Evolutionary conservation across 2,329 filamentous ascomycete genomes (phyloP), one percentile per base, ranked within the genome.

Genomic region (Curvularia sp.): DNA sequence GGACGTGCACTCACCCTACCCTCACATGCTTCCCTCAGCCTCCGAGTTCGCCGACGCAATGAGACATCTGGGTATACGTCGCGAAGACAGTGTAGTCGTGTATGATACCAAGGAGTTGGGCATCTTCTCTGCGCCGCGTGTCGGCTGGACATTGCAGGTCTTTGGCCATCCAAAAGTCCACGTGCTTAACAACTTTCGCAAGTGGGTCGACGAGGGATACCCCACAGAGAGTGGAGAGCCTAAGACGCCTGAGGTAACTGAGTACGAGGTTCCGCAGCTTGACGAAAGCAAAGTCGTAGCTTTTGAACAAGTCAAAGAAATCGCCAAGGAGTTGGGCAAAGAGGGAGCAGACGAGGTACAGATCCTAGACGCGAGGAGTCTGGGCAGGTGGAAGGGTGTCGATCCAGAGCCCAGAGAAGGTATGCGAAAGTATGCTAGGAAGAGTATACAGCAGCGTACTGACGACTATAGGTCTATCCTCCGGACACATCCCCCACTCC

Each of bases 21-120:
- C 95, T 7, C 95, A 99, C 77, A 99, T 99, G 95, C 86, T 99
- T 2, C 95, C 95, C 2, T 89, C 85, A 7, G 83, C 91, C 36
- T 87, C 91, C 71, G 84, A 87, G 50, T 98, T 99, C 74, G 91
- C 92, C 43, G 86, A 89, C 53, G 92, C 93, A 41, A 96, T 99
- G 93, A 89, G 90, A 68, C 86, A 90, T 65, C 80, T 99, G 48
- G 95, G 95, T 7, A 95, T 99, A 65, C 86, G 88, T 55, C 87
- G 87, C 62, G 92, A 97, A 66, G 95, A 99, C 66, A 90, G 88
- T 34, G 86, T 99, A 3, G 95, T 99, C 0, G 92, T 99, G 5
- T 99, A 99, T 74, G 95, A 99, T 75, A 89, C 88, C 27, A 89
- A 92, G 62, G 93, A 98, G 80, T 81, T 94, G 28, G 95, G 95